Evolutionary conservation across 257 asterid species (phyloP).

Genomic region (Penstemon davidsonii): DNA sequence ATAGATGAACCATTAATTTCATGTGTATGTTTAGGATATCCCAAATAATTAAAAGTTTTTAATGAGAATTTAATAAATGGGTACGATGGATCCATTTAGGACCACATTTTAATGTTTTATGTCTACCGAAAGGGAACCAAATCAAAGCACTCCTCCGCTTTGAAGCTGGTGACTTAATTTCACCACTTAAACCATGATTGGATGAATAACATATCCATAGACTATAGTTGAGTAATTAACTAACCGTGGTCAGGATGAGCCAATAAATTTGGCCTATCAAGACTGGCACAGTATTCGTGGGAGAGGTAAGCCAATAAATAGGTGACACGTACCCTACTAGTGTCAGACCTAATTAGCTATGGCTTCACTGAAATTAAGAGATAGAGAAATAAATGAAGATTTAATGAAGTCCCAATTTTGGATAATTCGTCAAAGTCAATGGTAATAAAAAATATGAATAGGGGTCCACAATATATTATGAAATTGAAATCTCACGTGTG

Average conservation of each 20-base stretch:
- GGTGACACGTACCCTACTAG: slow-evolving; percentile 20
- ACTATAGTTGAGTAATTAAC: not conserved
- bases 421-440: no score
- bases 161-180: slow-evolving; percentile 21
- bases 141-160: not conserved
- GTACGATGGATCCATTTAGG: slow-evolving; percentile 11
- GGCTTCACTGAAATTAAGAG: slow-evolving; percentile 19
- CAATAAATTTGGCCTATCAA: slow-evolving; percentile 11
- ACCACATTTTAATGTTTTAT: slow-evolving; percentile 12
- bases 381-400: not conserved
- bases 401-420: no score
- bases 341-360: slow-evolving; percentile 8
- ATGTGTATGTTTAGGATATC: no score
- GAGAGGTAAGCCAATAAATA: slow-evolving; percentile 3
- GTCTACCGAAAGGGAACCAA: slow-evolving; percentile 43
- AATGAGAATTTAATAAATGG: slow-evolving; percentile 24
- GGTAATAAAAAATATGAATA: no score
- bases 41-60: slow-evolving; percentile 6
- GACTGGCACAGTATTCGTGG: slow-evolving; percentile 11
- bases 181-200: not conserved
- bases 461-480: no score
- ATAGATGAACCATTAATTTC: no score
- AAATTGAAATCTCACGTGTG: no score
- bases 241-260: slow-evolving; percentile 19
- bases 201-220: no score